These are phyloP conservation scores for Rubroboletus satanas DNA, from an alignment of 768 basidiomycete species.

Conservation along the genomic window DNA sequence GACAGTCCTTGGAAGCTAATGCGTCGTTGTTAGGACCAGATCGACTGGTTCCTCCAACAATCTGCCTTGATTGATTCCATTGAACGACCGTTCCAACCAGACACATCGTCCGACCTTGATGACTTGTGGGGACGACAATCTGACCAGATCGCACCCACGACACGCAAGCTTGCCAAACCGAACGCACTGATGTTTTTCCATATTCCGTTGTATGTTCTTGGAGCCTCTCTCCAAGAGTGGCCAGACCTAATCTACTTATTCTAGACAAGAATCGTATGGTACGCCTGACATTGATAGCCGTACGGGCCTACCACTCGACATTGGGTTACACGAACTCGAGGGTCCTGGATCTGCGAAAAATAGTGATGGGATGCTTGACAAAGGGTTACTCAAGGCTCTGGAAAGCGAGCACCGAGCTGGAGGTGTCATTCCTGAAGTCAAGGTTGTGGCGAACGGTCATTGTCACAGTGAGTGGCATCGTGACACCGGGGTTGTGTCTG, in stretches of 20 bases:
- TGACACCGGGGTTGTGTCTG: neutral
- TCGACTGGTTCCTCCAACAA: constrained; percentile 86
- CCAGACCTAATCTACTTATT: neutral
- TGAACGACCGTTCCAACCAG: constrained; percentile 79
- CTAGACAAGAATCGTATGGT: constrained; percentile 70
- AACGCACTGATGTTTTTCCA: constrained; percentile 99
- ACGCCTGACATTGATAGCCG: constrained; percentile 61
- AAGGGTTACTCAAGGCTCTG: constrained; percentile 66
- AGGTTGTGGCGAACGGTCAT: constrained; percentile 88
- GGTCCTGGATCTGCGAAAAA: constrained; percentile 56
- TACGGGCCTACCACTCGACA: constrained; percentile 61
- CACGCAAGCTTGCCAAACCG: constrained; percentile 73
- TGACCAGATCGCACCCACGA: constrained; percentile 55
- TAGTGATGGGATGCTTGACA: constrained; percentile 81
- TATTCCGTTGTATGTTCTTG: constrained; percentile 72
- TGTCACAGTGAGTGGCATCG: constrained; percentile 59
- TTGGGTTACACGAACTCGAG: constrained; percentile 65
- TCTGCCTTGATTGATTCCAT: constrained; percentile 74
- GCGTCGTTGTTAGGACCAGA: constrained; percentile 50
- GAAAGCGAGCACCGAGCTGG: constrained; percentile 63
- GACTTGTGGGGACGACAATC: constrained; percentile 60
- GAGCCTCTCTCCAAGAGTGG: neutral
- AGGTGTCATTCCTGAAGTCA: constrained; percentile 61
- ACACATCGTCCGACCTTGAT: constrained; percentile 50
- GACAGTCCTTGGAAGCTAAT: neutral